Conservation (phyloP, 345 rosid genomes). For the Ceriops tagal region DNA sequence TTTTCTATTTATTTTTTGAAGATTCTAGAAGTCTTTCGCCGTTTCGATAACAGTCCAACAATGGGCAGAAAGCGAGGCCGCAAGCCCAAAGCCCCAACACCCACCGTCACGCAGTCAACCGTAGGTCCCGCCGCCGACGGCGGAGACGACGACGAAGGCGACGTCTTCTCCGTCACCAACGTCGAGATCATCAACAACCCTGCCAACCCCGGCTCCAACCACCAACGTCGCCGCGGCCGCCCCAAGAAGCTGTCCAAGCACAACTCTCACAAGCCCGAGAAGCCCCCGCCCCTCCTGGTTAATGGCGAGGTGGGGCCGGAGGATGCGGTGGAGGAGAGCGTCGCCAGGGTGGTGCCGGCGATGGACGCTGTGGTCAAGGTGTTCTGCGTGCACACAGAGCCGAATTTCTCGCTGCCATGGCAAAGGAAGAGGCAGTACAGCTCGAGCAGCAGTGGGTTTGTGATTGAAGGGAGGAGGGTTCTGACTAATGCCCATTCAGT, state of each 20-base stretch:
- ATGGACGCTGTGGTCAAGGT: slow-evolving; percentile 97
- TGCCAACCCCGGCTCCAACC: slow-evolving; percentile 7
- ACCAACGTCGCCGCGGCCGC: slow-evolving; percentile 38
- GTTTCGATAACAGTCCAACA: background rate
- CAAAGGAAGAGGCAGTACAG: slow-evolving; percentile 93
- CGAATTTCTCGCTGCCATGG: slow-evolving; percentile 92
- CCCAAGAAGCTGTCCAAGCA: slow-evolving; percentile 35
- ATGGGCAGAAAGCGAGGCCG: slow-evolving; percentile 41
- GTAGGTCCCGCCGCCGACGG: slow-evolving; percentile 23
- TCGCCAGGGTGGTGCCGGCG: slow-evolving; percentile 65
- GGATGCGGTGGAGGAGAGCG: slow-evolving; percentile 41
- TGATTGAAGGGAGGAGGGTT: slow-evolving; percentile 68
- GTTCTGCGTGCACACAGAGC: slow-evolving; percentile 90
- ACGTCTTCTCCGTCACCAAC: slow-evolving; percentile 34
- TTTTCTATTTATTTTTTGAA: too few species aligned
- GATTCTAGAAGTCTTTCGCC: too few species aligned
- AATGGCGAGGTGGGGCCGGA: slow-evolving; percentile 16
- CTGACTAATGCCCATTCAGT: slow-evolving; percentile 95
- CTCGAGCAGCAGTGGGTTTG: slow-evolving; percentile 86
- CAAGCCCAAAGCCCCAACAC: slow-evolving; percentile 33
- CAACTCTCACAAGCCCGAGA: slow-evolving; percentile 25
- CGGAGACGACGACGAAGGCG: slow-evolving; percentile 20
- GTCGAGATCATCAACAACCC: slow-evolving; percentile 31
- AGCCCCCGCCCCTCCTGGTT: slow-evolving; percentile 16
- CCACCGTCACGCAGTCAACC: slow-evolving; percentile 19